Evolutionary conservation across 2,329 filamentous ascomycete genomes (phyloP).

Genomic region (Chrysoporthe deuterocubensis): DNA sequence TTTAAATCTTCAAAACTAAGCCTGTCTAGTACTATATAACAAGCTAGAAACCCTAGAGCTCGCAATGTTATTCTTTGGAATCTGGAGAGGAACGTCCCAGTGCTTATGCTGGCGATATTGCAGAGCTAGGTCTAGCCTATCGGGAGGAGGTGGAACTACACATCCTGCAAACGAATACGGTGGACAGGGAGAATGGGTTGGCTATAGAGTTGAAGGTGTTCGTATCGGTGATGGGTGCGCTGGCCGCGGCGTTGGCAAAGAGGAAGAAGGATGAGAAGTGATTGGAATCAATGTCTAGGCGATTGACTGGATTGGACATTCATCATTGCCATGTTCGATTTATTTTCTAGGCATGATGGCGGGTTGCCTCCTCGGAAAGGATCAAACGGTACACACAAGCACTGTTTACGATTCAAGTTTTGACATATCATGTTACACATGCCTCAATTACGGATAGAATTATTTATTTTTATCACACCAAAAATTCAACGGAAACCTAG

Average conservation of each 20-base stretch:
- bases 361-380: neutral
- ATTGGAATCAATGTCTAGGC: neutral
- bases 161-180: neutral
- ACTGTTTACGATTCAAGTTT: neutral
- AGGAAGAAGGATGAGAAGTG: neutral
- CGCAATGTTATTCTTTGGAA: neutral
- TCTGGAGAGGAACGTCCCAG: neutral
- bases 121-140: neutral
- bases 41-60: too few species aligned
- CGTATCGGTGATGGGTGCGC: neutral
- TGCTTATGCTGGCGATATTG: neutral
- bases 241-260: neutral
- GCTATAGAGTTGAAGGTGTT: neutral
- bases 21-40: too few species aligned
- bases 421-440: neutral
- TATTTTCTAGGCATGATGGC: neutral
- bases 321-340: neutral
- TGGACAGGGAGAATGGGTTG: neutral
- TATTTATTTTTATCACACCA: neutral
- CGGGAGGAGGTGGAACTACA: neutral
- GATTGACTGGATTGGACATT: neutral
- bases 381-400: neutral
- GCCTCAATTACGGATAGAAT: neutral
- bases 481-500: neutral
- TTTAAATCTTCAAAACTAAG: too few species aligned